Evolutionary conservation across 73 alveolate genomes (phyloP).

Genomic region (Uronychia setigera): DNA sequence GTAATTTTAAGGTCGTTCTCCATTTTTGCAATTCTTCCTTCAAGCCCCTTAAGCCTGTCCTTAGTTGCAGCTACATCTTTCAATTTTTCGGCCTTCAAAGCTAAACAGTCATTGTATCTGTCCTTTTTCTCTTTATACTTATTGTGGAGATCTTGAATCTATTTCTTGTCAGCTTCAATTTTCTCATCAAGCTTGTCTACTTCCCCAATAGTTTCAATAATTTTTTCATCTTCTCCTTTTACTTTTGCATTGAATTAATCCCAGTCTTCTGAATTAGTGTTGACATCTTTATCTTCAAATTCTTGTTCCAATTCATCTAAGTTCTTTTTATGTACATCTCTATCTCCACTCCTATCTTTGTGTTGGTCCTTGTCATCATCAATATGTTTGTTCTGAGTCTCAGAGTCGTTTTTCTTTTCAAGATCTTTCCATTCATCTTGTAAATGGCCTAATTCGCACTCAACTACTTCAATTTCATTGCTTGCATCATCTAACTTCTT

Average conservation of each 20-base stretch:
- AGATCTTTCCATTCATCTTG: background rate
- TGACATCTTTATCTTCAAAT: constrained; percentile 8
- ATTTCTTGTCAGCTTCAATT: background rate
- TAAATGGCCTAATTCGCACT: background rate
- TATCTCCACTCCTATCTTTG: background rate
- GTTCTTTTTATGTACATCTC: background rate
- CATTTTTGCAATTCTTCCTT: constrained; percentile 4
- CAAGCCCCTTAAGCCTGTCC: background rate
- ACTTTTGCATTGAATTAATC: background rate
- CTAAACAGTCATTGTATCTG: background rate
- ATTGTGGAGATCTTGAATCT: background rate
- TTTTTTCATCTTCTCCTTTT: background rate
- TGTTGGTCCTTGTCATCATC: background rate
- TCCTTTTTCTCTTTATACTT: constrained; percentile 5
- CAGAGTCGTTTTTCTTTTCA: background rate
- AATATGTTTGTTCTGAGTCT: background rate
- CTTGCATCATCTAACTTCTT: background rate
- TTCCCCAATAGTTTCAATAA: background rate
- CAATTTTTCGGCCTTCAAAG: background rate
- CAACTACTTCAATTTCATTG: background rate
- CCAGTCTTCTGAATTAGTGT: constrained; percentile 1
- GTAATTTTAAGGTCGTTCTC: background rate
- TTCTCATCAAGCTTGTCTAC: background rate
- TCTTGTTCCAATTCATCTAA: background rate
- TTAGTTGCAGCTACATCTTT: background rate